Evolutionary conservation across 1,284 basidiomycete genomes (phyloP), one percentile per base, ranked within the genome.

Genomic region (Leccinum griseonigrum): DNA sequence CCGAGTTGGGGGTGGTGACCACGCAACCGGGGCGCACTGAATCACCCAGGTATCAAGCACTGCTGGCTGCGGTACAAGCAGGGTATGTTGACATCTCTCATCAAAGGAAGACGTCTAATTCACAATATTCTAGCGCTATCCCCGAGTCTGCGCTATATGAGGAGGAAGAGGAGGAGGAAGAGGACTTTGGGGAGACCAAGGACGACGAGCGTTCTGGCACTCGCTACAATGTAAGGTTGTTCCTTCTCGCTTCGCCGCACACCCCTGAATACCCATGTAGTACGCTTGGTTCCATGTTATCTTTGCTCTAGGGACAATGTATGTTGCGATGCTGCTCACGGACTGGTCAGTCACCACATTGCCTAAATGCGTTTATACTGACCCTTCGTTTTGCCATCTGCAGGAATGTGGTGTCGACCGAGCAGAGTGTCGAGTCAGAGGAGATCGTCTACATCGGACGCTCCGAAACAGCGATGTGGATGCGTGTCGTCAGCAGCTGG

Each of bases 271-370:
- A 34, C 31, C 56, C 56, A 31, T 57, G 4, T 67, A 95, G 93
- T 98, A 99, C 75, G 88, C 94, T 16, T 98, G 95, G 91, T 99
- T 99, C 88, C 97, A 98, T 76, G 79, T 97, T 74, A 98, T 99
- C 72, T 99, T 99, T 75, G 89, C 92, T 55, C 91, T 98, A 66
- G 97, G 90, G 18, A 84, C 94, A 16, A 98, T 98, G 95, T 99
- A 99, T 77, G 95, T 97, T 43, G 95, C 94, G 1, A 97, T 98
- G 85, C 82, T 99, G n/a, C 79, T 99, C 64, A 99, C 97, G 2
- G 97, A 99, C 76, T 99, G 97, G 97, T 94, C 76, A 65, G 90
- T 82, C 34, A 57, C 40, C 16, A 46, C 54, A 64, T 18, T 61
- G 32, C 22, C 43, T 57, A n/a, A 56, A 40, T n/a, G 22, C 53